These are phyloP conservation scores for Sordariomycetes sp. DNA, from an alignment of 2,329 filamentous ascomycete species.

Conservation along the genomic window DNA sequence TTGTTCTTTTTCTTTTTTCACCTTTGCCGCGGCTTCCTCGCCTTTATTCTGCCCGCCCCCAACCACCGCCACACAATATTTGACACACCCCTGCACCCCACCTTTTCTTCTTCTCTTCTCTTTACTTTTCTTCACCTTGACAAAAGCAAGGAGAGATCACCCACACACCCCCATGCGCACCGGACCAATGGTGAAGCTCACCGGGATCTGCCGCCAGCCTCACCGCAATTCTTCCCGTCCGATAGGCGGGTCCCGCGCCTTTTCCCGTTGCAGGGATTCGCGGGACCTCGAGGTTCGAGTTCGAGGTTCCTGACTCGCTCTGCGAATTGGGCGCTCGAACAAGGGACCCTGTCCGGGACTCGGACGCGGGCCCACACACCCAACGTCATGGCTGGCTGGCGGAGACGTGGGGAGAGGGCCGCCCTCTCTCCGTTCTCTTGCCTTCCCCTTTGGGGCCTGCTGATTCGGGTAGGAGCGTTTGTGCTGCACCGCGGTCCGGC, in stretches of 20 bases:
- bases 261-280: not conserved
- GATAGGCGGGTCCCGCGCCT: not conserved
- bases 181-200: slow-evolving; percentile 1
- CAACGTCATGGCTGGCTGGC: too few relatives aligned
- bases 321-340: too few relatives aligned
- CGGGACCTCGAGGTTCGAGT: not conserved
- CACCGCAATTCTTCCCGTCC: slow-evolving; percentile 3
- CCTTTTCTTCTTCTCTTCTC: not conserved
- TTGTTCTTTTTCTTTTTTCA: not conserved
- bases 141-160: too few relatives aligned
- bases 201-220: slow-evolving; percentile 4
- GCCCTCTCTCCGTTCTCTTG: not conserved
- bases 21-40: not conserved
- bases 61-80: not conserved
- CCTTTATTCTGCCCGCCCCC: not conserved
- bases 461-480: not conserved
- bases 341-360: too few relatives aligned
- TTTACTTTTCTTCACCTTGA: too few relatives aligned
- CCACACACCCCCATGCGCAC: not conserved
- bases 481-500: not conserved
- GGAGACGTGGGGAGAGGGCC: not conserved
- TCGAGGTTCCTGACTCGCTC: too few relatives aligned
- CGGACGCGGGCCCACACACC: too few relatives aligned
- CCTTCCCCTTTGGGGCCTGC: not conserved
- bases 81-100: not conserved